phyloP scores from a whole-genome alignment of 257 asterid species.

The Solanum virginianum region DNA sequence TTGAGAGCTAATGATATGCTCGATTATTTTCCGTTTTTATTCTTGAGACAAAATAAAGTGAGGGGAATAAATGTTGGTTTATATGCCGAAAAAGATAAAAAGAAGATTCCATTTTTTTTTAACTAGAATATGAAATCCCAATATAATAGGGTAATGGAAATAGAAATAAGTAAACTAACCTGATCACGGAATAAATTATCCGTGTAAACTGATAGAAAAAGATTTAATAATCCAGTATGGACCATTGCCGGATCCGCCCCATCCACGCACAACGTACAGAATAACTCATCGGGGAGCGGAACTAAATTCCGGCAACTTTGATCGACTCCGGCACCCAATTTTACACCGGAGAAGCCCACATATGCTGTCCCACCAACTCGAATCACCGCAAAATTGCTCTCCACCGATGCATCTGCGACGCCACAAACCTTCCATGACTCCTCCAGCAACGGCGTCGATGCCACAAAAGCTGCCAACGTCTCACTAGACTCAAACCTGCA shows the following conservation, averaged over 20 bases:
- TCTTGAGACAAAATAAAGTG: too few relatives aligned
- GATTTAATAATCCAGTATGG: conserved; percentile 50
- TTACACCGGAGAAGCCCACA: conserved; percentile 66
- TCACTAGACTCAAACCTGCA: conserved; percentile 83
- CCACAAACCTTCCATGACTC: conserved; percentile 62
- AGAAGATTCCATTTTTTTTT: neutral
- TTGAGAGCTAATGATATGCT: too few relatives aligned
- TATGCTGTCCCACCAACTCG: conserved; percentile 38
- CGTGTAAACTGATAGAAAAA: conserved; percentile 26
- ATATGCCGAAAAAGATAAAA: too few relatives aligned
- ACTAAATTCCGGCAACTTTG: conserved; percentile 34
- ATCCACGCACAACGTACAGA: conserved; percentile 16
- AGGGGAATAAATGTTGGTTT: too few relatives aligned
- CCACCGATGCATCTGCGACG: conserved; percentile 33
- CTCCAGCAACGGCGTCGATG: conserved; percentile 68
- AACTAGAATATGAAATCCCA: neutral
- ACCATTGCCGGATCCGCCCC: conserved; percentile 36
- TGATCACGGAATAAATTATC: conserved; percentile 26
- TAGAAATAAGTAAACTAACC: conserved; percentile 22
- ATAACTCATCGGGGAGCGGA: conserved; percentile 29
- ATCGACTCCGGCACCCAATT: conserved; percentile 27
- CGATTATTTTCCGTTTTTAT: too few relatives aligned
- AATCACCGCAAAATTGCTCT: conserved; percentile 21
- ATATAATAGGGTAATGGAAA: neutral
- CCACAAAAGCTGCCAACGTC: conserved; percentile 57